phyloP scores from a whole-genome alignment of 345 rosid species.

The Populus ilicifolia region DNA sequence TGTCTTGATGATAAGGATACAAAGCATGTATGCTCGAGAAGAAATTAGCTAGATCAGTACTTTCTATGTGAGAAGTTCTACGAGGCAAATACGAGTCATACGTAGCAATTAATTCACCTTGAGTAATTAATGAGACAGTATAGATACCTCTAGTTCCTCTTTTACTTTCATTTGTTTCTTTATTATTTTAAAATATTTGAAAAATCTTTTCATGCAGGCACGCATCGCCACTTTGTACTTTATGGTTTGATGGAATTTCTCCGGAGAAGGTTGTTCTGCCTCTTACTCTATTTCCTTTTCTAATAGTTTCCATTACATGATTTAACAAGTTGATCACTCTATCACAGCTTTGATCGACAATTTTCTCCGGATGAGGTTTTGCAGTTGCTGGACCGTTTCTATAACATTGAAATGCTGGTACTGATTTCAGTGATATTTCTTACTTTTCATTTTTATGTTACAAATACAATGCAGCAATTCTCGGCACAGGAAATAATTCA shows the following conservation, averaged over 20 bases:
- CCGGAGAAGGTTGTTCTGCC: conserved; percentile 58
- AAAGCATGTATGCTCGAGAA: neutral
- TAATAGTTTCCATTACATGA: neutral
- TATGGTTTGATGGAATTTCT: conserved; percentile 92
- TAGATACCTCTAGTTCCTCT: neutral
- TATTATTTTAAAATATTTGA: neutral
- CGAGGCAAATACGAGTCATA: neutral
- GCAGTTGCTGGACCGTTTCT: conserved; percentile 87
- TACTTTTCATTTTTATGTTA: neutral
- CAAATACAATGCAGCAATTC: neutral
- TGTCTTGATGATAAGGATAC: neutral
- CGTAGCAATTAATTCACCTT: neutral
- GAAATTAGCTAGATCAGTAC: neutral
- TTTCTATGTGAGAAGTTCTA: neutral
- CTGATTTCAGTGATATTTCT: neutral
- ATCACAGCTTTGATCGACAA: conserved; percentile 65
- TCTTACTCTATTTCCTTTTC: neutral
- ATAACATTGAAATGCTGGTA: conserved; percentile 95
- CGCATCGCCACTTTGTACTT: conserved; percentile 90
- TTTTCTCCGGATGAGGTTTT: conserved; percentile 90
- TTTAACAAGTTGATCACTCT: conserved; percentile 7
- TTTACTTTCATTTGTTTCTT: neutral
- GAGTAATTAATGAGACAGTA: neutral
- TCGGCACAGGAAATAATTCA: neutral
- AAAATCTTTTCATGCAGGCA: conserved; percentile 45